Evolutionary conservation across 305 asterid species (phyloP), one percentile per base, ranked within the genome.

Genomic region (Fraxinus ornus): DNA sequence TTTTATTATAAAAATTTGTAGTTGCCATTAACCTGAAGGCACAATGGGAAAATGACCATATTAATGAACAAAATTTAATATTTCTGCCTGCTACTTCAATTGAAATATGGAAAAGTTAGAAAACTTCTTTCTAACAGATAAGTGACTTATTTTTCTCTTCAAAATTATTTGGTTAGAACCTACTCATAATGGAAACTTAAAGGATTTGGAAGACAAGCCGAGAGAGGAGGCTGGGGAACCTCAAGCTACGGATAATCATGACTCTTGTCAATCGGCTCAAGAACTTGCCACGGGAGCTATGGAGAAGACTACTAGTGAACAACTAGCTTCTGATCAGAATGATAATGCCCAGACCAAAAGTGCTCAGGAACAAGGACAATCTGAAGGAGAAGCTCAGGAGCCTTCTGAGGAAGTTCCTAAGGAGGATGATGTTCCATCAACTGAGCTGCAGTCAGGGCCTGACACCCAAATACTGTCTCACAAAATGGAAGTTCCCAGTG

Each of bases 401-500:
- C 66, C 86, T 83, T 84, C 91, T n/a, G 79, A 83, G 10, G 89
- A 86, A 64, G 84, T 84, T 64, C 86, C 89, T 49, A 81, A 86
- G 81, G 91, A 86, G 78, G 94, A 89, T 73, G 92, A 86, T 80
- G 90, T 81, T 77, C 78, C 85, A 60, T 75, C 87, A 35, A 82
- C 79, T 80, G 93, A 88, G 78, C 55, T 75, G 82, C 85, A 88
- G 39, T 55, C 83, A 0, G 86, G 82, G 76, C 88, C 90, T 7
- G 93, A 79, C 22, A 75, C 85, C 30, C 91, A 88, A 86, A 82
- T 91, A 68, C 84, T 88, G 77, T 86, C 98, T 12, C 95, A 92
- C 86, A 93, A 90, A 88, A 94, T 95, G 88, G 98, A 92, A 83
- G 99, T 95, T 80, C 97, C 99, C 2, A 95, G 91, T 88, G 95